These are phyloP conservation scores for Cylindrotheca fusiformis DNA, from an alignment of 108 stramenopile genomes.

Conservation along the genomic window DNA sequence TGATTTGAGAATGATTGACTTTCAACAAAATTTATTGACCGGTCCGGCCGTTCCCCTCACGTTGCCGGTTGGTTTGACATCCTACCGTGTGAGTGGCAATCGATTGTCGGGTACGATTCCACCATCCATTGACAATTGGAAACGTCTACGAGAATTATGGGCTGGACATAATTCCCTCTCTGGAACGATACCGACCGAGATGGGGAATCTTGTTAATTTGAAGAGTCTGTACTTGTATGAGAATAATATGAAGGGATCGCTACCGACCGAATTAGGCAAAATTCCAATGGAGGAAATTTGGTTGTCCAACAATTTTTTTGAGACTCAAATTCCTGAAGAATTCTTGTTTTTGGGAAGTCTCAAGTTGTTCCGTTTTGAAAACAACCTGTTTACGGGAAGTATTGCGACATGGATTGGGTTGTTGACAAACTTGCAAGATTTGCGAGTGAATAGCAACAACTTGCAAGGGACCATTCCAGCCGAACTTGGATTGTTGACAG, in stretches of 20 bases:
- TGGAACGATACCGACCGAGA: constrained; percentile 25
- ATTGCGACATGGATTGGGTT: constrained; percentile 55
- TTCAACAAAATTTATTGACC: constrained; percentile 28
- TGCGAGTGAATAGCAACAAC: constrained; percentile 6
- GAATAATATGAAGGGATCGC: constrained; percentile 15
- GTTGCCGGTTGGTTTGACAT: constrained; percentile 15
- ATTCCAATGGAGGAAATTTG: constrained; percentile 24
- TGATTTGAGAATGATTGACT: constrained; percentile 17
- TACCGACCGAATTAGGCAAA: constrained; percentile 27
- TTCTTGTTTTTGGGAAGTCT: constrained; percentile 41
- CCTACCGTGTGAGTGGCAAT: constrained; percentile 25
- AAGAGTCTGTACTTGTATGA: constrained; percentile 22
- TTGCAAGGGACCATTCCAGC: background rate
- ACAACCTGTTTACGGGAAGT: constrained; percentile 64
- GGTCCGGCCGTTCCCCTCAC: constrained; percentile 26
- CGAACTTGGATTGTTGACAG: background rate
- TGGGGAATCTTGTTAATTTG: constrained; percentile 26
- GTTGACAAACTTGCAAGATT: background rate
- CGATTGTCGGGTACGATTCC: constrained; percentile 15
- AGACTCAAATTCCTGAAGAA: constrained; percentile 39
- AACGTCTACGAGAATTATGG: constrained; percentile 22
- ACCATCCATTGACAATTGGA: constrained; percentile 9
- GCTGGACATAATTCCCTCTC: constrained; percentile 23
- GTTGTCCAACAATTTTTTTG: constrained; percentile 40
- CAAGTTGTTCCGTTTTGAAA: constrained; percentile 30